Base-by-base conservation (phyloP, 805 yeast species). In the Kodamaea hsintzibuensis region DNA sequence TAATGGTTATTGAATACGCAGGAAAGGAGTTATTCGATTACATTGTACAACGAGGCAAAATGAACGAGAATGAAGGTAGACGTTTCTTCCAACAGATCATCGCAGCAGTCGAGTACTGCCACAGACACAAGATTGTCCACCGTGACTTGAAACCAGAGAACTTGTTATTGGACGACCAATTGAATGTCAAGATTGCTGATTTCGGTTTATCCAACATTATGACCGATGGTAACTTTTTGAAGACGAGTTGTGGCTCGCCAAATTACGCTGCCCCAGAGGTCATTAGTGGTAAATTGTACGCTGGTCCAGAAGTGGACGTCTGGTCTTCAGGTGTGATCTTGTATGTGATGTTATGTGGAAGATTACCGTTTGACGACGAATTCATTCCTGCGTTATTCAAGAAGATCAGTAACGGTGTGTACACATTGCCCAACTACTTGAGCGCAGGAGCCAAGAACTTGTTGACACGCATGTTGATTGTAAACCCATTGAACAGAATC, bases 141-240 rank as follows among this genome's bases (percentile, higher is more conserved):
- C 55, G 99, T 63, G 99, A 95, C 74, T 81, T 95, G 69, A 95
- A 95, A 70, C 99, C 99, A 0, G 99, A 95, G 61, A 66, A 66
- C 57, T 62, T 66, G 57, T 62, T 66, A 57, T 59, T 66, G 60
- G 70, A 66, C 47, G 69, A 66, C 54, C 69, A 66, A 47, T 50
- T 66, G 46, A 66, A 66, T 55, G 70, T 66, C 19, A 66, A 66
- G 52, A 66, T 66, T 46, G 70, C 70, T 37, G 70, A 66, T 44
- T 66, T 66, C 43, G 70, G 70, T 1, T 58, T 66, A 50, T 66
- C 70, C 52, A 66, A 66, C 57, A 66, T 66, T 55, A 66, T 66
- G 70, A 66, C 70, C 40, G 70, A 66, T 54, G 70, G 70, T 9
- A 66, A 66, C 58, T 66, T 66, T 46, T 62, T 66, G 56, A 66